Percentiles rank a stretch among this genome's conserved stretches.
phyloP scores from a whole-genome alignment of 2,329 filamentous ascomycete genomes.

The Colletotrichum australisinense region DNA sequence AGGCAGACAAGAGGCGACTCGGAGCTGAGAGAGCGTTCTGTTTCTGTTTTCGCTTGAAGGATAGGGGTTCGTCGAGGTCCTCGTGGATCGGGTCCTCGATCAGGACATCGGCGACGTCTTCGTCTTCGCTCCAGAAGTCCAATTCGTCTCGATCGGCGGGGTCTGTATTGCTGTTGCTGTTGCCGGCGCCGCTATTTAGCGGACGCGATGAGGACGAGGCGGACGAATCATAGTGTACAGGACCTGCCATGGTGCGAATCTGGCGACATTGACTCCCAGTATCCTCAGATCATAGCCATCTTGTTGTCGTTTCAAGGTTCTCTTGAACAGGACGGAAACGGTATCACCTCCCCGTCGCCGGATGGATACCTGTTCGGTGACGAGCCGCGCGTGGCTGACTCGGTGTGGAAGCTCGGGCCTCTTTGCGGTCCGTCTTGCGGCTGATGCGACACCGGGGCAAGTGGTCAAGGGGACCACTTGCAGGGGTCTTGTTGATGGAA shows the following conservation, averaged over 20 bases:
- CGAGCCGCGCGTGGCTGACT: conserved; percentile 33
- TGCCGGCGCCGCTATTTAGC: conserved; percentile 32
- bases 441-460: conserved; percentile 24
- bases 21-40: conserved; percentile 58
- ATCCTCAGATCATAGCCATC: conserved; percentile 40
- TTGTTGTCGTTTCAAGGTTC: conserved; percentile 43
- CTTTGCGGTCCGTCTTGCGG: conserved; percentile 1
- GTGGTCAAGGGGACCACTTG: conserved; percentile 2
- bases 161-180: conserved; percentile 36
- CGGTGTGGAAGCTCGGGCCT: conserved; percentile 21
- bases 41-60: conserved; percentile 79
- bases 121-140: conserved; percentile 54
- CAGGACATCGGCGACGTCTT: conserved; percentile 55
- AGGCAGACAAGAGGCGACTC: conserved; percentile 59
- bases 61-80: conserved; percentile 64
- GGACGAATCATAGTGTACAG: conserved; percentile 47
- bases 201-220: conserved; percentile 48
- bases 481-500: conserved; percentile 22
- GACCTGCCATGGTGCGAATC: conserved; percentile 54
- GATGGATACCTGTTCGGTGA: conserved; percentile 18
- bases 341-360: not conserved
- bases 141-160: conserved; percentile 60
- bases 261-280: conserved; percentile 33
- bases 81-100: conserved; percentile 67
- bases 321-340: not conserved